Evolutionary conservation across 2,329 filamentous ascomycete species (phyloP), one percentile per base, ranked within the genome.

Genomic region (Juglanconis sp.): DNA sequence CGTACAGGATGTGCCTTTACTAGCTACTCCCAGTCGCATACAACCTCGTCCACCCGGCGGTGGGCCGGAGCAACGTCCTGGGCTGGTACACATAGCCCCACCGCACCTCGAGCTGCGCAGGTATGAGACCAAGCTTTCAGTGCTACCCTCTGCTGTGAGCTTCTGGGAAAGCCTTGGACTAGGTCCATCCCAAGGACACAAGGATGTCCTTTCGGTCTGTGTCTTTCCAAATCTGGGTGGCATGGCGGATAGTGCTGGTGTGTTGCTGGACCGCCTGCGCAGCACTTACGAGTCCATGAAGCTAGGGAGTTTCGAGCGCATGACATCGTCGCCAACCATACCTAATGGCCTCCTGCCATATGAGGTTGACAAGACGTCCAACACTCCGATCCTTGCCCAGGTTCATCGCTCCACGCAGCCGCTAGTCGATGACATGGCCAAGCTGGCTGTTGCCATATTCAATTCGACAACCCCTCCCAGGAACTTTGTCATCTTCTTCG

Each of bases 121-220:
- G 56, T 84, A 86, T 24, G 88, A 92, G 44, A 81, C 81, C 1
- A 84, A 83, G 52, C 82, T 92, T 59, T 91, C 92, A 10, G 79
- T 96, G 44, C 77, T 94, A 30, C 89, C 91, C 2, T 84, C 90
- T 0, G 88, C 90, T 0, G 77, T 94, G 24, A 77, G 82, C 1
- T 96, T 95, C 68, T 96, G 91, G 92, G 91, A 95, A 69, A 87
- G 87, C 51, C 76, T 96, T 17, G 89, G 90, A 0, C 79, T 96
- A 1, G 85, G 85, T 1, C 91, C 91, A 3, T 84, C 85, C 8
- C 85, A 85, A 61, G 89, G 90, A 0, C 69, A 79, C 7, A 96
- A 96, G 71, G 85, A 94, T 63, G 76, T 95, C 35, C 80, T 82
- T 40, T 83, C 87, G 0, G 82, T 91, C 52, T 91, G 89, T 68